phyloP scores from a whole-genome alignment of 2,329 filamentous ascomycete species.

The Chrysoporthe deuterocubensis region DNA sequence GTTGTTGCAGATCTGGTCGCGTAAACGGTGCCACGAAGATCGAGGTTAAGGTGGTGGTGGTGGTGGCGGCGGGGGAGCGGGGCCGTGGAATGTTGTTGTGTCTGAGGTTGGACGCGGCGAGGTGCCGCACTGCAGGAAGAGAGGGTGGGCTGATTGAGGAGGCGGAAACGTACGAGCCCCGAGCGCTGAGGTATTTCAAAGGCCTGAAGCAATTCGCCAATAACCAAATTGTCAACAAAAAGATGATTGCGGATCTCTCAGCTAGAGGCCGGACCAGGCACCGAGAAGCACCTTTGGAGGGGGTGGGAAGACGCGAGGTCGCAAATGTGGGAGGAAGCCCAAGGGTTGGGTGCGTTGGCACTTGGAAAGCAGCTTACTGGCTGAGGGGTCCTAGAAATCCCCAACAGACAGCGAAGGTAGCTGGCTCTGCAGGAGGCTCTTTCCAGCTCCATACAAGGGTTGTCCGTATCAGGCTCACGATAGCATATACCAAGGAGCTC shows the following conservation, averaged over 20 bases:
- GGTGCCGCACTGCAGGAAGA: not conserved
- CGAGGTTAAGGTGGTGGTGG: not conserved
- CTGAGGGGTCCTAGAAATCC: too few species aligned
- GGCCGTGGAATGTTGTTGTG: slow-evolving; percentile 2
- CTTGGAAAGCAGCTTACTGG: not conserved
- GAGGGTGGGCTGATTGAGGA: not conserved
- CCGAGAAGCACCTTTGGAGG: not conserved
- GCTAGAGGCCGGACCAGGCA: slow-evolving; percentile 1
- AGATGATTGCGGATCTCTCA: slow-evolving; percentile 18
- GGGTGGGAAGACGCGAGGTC: not conserved
- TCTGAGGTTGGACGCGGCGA: slow-evolving; percentile 11
- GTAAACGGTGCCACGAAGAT: not conserved
- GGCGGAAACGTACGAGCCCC: slow-evolving; percentile 4
- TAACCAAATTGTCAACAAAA: slow-evolving; percentile 22
- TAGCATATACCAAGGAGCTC: not conserved
- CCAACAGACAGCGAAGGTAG: not conserved
- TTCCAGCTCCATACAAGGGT: not conserved
- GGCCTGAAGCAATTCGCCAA: slow-evolving; percentile 18
- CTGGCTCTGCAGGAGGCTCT: not conserved
- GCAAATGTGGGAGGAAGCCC: not conserved
- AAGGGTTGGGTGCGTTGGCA: not conserved
- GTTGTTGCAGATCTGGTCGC: not conserved
- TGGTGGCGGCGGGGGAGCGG: not conserved
- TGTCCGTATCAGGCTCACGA: not conserved
- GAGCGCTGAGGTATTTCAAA: slow-evolving; percentile 13